phyloP scores from a whole-genome alignment of 1,284 basidiomycete genomes.

The Ganoderma meredithae region DNA sequence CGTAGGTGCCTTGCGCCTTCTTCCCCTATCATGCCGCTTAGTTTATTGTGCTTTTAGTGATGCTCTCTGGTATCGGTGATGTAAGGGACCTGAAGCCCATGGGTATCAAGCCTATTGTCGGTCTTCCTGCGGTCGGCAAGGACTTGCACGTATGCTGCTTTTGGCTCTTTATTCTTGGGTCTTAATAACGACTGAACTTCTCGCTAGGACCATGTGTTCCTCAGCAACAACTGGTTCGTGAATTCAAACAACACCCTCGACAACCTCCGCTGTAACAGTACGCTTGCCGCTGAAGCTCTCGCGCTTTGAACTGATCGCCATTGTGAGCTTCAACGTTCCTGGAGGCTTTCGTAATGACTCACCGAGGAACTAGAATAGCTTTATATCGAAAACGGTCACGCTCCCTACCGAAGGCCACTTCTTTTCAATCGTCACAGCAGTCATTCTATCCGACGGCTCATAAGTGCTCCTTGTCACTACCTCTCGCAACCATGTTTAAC shows the following conservation, averaged over 20 bases:
- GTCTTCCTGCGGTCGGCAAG: conserved; percentile 47
- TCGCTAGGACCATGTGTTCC: conserved; percentile 39
- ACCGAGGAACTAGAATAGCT: conserved; percentile 13
- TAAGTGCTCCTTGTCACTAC: conserved; percentile 8
- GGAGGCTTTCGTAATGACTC: not conserved
- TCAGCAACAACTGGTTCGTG: conserved; percentile 27
- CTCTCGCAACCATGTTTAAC: conserved; percentile 10
- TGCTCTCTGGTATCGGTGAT: conserved; percentile 53
- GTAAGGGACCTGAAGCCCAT: conserved; percentile 38
- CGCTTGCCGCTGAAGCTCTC: conserved; percentile 19
- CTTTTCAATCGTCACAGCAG: conserved; percentile 20
- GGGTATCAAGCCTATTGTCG: conserved; percentile 42
- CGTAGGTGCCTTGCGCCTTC: conserved; percentile 34
- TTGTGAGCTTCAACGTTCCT: not conserved
- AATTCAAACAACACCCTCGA: conserved; percentile 34
- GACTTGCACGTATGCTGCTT: conserved; percentile 41
- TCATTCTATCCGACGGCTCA: conserved; percentile 22
- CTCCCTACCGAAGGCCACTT: conserved; percentile 22
- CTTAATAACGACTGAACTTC: not conserved
- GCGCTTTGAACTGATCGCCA: conserved; percentile 28
- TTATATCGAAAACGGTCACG: conserved; percentile 4
- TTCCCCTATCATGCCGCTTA: not conserved
- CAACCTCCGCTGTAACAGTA: conserved; percentile 23
- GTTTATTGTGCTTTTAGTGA: not conserved
- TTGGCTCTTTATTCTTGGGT: not conserved